These are phyloP conservation scores for Escovopsis sp. DNA, from an alignment of 2,329 filamentous ascomycete genomes.

Conservation along the genomic window DNA sequence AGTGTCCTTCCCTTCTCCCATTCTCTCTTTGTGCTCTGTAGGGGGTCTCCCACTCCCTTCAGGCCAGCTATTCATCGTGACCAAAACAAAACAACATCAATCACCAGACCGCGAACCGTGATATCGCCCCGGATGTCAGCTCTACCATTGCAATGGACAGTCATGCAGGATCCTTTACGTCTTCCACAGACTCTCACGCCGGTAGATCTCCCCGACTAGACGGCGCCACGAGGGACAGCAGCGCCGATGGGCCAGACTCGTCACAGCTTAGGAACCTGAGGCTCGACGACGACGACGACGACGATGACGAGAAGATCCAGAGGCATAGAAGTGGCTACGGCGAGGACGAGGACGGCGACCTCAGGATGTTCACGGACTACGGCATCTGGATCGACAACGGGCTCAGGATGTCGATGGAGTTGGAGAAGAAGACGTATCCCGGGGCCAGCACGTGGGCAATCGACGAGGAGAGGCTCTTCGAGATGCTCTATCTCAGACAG, in stretches of 20 bases:
- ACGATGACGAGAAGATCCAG: neutral
- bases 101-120: neutral
- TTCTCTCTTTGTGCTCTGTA: no score
- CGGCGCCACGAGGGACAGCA: neutral
- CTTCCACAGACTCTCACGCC: neutral
- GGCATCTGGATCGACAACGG: neutral
- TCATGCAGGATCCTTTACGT: neutral
- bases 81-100: no score
- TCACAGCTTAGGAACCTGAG: neutral
- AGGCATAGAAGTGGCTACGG: neutral
- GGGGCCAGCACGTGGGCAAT: conserved; percentile 34
- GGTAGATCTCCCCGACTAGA: neutral
- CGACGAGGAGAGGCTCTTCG: conserved; percentile 31
- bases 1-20: no score
- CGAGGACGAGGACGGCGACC: neutral
- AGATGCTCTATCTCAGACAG: conserved; percentile 26
- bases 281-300: neutral
- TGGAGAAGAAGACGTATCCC: conserved; percentile 26
- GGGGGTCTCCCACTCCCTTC: no score
- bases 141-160: neutral
- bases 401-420: conserved; percentile 24
- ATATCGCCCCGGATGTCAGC: neutral
- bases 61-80: no score
- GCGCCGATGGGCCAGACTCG: neutral
- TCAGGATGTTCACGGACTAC: neutral